These are phyloP conservation scores for Schizonepeta tenuifolia DNA, from an alignment of 257 asterid genomes.

Conservation along the genomic window DNA sequence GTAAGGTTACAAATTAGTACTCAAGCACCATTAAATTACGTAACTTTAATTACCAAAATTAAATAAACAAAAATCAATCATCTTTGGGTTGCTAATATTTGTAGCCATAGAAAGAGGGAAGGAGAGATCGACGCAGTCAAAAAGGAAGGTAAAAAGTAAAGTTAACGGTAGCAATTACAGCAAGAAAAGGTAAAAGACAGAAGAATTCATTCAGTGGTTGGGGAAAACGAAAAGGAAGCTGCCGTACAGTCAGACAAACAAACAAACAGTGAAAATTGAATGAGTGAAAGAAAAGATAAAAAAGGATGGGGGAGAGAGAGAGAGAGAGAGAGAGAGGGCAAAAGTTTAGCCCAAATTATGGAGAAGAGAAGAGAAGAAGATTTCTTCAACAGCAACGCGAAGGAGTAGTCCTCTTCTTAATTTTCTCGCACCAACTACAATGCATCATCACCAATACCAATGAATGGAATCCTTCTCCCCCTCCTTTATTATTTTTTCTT, in stretches of 20 bases:
- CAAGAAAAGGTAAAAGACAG: constrained; percentile 33
- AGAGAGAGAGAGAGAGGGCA: constrained; percentile 12
- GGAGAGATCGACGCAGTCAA: constrained; percentile 24
- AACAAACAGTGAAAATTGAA: constrained; percentile 32
- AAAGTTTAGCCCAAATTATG: constrained; percentile 39
- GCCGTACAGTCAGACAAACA: constrained; percentile 39
- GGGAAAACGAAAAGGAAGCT: constrained; percentile 58
- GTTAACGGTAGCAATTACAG: constrained; percentile 6
- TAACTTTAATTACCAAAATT: not conserved
- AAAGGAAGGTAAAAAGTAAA: constrained; percentile 27
- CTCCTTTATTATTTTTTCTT: constrained; percentile 17
- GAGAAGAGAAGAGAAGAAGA: constrained; percentile 39
- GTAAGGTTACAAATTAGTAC: not conserved
- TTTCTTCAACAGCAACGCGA: constrained; percentile 47
- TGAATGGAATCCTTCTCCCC: constrained; percentile 55
- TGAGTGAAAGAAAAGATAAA: constrained; percentile 31
- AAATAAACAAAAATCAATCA: not conserved
- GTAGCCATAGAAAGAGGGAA: not conserved
- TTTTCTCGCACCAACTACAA: constrained; percentile 43
- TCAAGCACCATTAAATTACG: not conserved
- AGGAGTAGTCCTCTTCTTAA: constrained; percentile 40
- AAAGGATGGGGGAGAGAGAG: not conserved
- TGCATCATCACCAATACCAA: constrained; percentile 52
- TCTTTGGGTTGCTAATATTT: not conserved
- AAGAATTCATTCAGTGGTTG: constrained; percentile 39